Evolutionary conservation across 768 basidiomycete species (phyloP).

Genomic region (Russula compacta): DNA sequence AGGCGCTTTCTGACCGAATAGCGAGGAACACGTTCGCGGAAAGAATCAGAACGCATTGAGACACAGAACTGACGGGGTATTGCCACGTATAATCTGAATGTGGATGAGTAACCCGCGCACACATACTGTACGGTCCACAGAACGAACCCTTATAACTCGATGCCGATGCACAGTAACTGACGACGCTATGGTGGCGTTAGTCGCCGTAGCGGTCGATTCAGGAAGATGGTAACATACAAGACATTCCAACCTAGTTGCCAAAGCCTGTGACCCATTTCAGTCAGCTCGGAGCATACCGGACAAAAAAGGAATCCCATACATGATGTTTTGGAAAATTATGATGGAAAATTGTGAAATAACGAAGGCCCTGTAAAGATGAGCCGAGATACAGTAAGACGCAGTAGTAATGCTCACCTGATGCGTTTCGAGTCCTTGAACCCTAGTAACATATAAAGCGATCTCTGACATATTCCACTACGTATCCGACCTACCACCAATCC

Average conservation of each 20-base stretch:
- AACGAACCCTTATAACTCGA: too few relatives aligned
- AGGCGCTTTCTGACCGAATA: not conserved
- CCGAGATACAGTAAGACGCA: not conserved
- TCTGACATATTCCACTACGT: not conserved
- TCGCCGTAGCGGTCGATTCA: too few relatives aligned
- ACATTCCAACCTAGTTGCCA: not conserved
- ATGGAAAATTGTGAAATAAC: not conserved
- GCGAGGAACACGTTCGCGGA: not conserved
- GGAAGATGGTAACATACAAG: not conserved
- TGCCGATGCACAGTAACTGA: too few relatives aligned
- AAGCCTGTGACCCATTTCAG: not conserved
- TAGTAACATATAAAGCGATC: not conserved
- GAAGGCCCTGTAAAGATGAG: not conserved
- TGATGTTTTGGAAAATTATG: not conserved
- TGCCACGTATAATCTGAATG: not conserved
- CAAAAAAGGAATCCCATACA: not conserved
- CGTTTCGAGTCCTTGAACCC: not conserved
- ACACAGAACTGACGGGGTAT: not conserved
- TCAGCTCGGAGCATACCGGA: accelerated
- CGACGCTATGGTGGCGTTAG: too few relatives aligned
- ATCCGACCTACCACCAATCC: not conserved
- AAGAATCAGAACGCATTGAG: not conserved
- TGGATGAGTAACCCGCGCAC: not conserved
- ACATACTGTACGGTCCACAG: too few relatives aligned
- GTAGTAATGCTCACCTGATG: not conserved